phyloP scores from a whole-genome alignment of 2,329 filamentous ascomycete genomes.

The Aspergillus fructus region DNA sequence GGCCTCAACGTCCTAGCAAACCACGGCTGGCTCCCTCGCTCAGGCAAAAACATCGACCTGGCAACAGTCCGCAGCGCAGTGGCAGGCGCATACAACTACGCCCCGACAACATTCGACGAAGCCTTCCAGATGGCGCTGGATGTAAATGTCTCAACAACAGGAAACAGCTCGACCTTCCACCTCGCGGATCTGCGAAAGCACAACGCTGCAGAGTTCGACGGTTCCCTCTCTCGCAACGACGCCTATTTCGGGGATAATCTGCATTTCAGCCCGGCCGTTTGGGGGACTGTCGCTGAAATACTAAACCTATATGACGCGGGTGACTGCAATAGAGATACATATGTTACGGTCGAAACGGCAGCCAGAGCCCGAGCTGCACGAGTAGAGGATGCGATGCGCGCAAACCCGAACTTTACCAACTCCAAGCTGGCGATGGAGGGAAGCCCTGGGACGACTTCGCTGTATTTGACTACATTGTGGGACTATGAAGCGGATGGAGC shows the following conservation, averaged over 20 bases:
- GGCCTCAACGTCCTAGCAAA: slow-evolving; percentile 7
- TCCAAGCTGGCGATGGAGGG: not conserved
- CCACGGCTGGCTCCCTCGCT: slow-evolving; percentile 8
- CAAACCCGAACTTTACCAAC: slow-evolving; percentile 1
- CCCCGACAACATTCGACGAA: not conserved
- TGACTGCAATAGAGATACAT: not conserved
- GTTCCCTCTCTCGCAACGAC: slow-evolving; percentile 1
- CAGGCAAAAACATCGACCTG: not conserved
- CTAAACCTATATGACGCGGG: not conserved
- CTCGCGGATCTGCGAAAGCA: not conserved
- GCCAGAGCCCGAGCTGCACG: not conserved
- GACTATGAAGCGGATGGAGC: not conserved
- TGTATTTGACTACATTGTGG: slow-evolving; percentile 5
- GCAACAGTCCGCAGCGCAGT: not conserved
- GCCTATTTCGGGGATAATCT: slow-evolving; percentile 1
- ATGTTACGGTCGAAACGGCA: not conserved
- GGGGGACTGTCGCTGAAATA: not conserved
- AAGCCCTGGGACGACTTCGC: slow-evolving; percentile 2
- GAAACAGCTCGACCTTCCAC: slow-evolving; percentile 1
- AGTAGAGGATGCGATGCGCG: not conserved
- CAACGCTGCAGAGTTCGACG: slow-evolving; percentile 3
- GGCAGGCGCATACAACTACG: slow-evolving; percentile 3
- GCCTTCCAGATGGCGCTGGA: not conserved
- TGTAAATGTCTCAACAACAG: slow-evolving; percentile 5
- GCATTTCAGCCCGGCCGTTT: not conserved